These are phyloP conservation scores for Paecilomyces variotii DNA, from an alignment of 2,329 filamentous ascomycete species.

Conservation along the genomic window DNA sequence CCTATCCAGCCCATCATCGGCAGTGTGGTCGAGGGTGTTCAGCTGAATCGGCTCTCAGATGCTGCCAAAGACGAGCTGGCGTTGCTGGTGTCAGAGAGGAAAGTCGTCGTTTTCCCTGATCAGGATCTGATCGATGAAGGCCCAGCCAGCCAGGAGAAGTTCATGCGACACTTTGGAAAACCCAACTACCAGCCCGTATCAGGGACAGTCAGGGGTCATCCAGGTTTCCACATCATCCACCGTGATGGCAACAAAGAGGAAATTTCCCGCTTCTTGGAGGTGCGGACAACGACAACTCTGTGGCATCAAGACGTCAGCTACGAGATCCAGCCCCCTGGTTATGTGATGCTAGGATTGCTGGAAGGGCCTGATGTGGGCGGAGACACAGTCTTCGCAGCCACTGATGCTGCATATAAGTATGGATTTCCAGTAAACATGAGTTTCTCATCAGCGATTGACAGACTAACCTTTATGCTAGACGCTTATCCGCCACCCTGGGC, in stretches of 20 bases:
- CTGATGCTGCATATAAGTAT: constrained; percentile 38
- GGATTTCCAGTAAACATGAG: constrained; percentile 8
- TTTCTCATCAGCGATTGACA: not conserved
- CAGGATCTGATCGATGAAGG: constrained; percentile 42
- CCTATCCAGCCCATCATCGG: constrained; percentile 38
- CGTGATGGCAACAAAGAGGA: constrained; percentile 38
- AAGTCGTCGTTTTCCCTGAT: constrained; percentile 45
- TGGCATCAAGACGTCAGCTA: constrained; percentile 45
- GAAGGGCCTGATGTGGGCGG: constrained; percentile 44
- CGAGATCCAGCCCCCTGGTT: constrained; percentile 40
- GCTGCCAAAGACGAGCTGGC: constrained; percentile 45
- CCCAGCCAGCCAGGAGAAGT: constrained; percentile 34
- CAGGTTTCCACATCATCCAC: constrained; percentile 41
- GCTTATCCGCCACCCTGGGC: constrained; percentile 46
- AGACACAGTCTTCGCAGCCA: constrained; percentile 40
- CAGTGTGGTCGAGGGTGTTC: constrained; percentile 36
- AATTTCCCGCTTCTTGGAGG: constrained; percentile 35
- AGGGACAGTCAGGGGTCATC: constrained; percentile 32
- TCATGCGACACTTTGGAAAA: constrained; percentile 40
- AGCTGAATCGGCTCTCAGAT: constrained; percentile 40
- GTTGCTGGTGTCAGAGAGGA: constrained; percentile 62
- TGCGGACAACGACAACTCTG: constrained; percentile 39
- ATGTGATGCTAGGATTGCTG: constrained; percentile 42
- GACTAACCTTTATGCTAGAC: constrained; percentile 10
- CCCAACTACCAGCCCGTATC: constrained; percentile 39